Conservation (phyloP, 495 filamentous ascomycete species). For the Penicillium tannophilum region DNA sequence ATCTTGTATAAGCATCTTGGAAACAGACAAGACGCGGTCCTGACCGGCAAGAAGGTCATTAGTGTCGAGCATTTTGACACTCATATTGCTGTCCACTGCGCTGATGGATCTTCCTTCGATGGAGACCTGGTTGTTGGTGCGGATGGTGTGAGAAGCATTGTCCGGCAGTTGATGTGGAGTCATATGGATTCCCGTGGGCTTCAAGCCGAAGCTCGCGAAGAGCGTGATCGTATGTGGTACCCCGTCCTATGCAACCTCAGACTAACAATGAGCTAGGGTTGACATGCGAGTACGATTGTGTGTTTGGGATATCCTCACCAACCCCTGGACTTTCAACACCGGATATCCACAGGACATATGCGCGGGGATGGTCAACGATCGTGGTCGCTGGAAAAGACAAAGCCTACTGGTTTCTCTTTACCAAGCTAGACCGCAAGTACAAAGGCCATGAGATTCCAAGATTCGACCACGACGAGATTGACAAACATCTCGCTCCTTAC, state of each 20-base stretch:
- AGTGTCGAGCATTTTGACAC: background rate
- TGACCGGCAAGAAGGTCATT: constrained; percentile 1
- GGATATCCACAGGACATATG: constrained; percentile 4
- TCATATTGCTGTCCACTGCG: background rate
- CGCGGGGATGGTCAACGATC: background rate
- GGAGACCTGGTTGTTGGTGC: constrained; percentile 5
- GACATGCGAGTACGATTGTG: constrained; percentile 4
- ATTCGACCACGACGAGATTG: background rate
- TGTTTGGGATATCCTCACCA: constrained; percentile 1
- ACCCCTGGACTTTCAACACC: background rate
- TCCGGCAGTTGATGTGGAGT: background rate
- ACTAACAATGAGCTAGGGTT: no score
- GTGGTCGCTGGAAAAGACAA: background rate
- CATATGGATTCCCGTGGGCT: constrained; percentile 2
- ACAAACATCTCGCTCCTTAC: constrained; percentile 1
- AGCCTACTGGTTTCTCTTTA: constrained; percentile 1
- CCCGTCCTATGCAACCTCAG: background rate
- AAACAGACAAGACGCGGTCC: background rate
- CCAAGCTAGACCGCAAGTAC: background rate
- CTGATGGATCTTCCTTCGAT: background rate
- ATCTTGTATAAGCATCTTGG: constrained; percentile 3
- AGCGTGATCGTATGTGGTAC: background rate
- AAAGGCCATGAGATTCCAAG: background rate
- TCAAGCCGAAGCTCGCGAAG: background rate
- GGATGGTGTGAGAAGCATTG: background rate